Percentiles rank a stretch among this genome's conserved stretches.
Evolutionary conservation across 140 eudicot species (phyloP).

Genomic region (Bidens hawaiensis): DNA sequence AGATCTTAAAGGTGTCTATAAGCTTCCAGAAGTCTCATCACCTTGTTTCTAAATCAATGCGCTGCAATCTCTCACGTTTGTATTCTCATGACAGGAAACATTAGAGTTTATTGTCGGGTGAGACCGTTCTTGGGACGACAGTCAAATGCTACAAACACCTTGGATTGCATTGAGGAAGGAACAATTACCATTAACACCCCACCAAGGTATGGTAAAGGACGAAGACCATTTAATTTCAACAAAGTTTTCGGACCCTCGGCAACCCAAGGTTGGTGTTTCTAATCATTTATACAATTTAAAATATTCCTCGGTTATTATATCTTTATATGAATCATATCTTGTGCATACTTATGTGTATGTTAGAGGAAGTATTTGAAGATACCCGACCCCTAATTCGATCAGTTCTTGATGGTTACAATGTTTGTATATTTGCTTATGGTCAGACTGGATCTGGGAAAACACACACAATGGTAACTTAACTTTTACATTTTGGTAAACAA

Average conservation of each 20-base stretch:
- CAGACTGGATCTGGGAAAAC: constrained; percentile 99
- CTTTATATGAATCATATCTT: too few relatives aligned
- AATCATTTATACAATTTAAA: not conserved
- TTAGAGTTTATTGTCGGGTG: constrained; percentile 93
- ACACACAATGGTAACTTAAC: constrained; percentile 75
- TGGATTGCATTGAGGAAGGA: constrained; percentile 88
- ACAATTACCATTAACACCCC: constrained; percentile 62
- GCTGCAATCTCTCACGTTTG: not conserved
- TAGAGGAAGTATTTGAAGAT: constrained; percentile 90
- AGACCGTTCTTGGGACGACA: constrained; percentile 80
- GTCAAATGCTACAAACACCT: constrained; percentile 41
- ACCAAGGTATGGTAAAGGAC: constrained; percentile 84
- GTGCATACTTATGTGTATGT: not conserved
- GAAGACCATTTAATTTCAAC: constrained; percentile 70
- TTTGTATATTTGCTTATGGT: constrained; percentile 95
- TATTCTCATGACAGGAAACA: constrained; percentile 56
- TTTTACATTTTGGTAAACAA: not conserved
- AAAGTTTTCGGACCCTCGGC: constrained; percentile 86
- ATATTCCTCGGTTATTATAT: not conserved
- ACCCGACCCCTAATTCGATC: constrained; percentile 88
- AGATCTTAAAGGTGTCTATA: constrained; percentile 75
- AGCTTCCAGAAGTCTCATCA: not conserved
- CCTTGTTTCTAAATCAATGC: not conserved
- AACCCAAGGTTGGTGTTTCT: constrained; percentile 65
- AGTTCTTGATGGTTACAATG: constrained; percentile 94